phyloP scores from a whole-genome alignment of 768 basidiomycete genomes.

The Mycena latifolia region DNA sequence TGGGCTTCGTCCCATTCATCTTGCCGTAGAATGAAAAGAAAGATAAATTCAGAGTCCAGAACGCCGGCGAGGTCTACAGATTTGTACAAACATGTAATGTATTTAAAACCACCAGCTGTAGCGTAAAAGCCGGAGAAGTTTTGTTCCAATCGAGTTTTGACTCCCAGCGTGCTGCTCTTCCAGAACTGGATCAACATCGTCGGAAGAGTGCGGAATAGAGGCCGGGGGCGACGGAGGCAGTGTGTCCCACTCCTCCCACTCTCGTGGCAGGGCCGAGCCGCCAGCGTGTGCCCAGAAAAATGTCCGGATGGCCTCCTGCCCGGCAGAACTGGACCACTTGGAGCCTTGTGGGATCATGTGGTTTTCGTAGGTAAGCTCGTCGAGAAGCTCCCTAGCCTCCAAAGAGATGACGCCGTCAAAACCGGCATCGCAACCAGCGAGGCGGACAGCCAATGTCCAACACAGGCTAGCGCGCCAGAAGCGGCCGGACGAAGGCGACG shows the following conservation, averaged over 20 bases:
- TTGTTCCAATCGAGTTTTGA: neutral
- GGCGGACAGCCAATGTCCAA: slow-evolving; percentile 22
- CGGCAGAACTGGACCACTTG: slow-evolving; percentile 12
- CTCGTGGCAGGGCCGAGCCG: neutral
- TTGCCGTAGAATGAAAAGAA: too few species aligned
- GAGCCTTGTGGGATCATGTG: slow-evolving; percentile 12
- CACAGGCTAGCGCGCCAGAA: slow-evolving; percentile 25
- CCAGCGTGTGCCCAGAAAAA: slow-evolving; percentile 20
- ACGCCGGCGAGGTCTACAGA: slow-evolving; percentile 3
- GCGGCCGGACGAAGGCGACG: slow-evolving; percentile 19
- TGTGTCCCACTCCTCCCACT: slow-evolving; percentile 5
- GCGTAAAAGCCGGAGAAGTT: slow-evolving; percentile 7
- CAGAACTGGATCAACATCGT: slow-evolving; percentile 2
- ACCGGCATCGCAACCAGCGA: slow-evolving; percentile 17
- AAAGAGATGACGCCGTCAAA: neutral
- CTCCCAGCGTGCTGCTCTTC: slow-evolving; percentile 6
- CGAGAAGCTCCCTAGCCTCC: slow-evolving; percentile 1
- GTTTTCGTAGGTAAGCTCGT: slow-evolving; percentile 1
- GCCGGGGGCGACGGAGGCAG: neutral
- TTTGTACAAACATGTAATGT: slow-evolving; percentile 4
- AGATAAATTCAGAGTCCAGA: slow-evolving; percentile 9
- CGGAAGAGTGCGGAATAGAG: slow-evolving; percentile 7
- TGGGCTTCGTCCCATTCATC: too few species aligned
- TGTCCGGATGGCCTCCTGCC: slow-evolving; percentile 19
- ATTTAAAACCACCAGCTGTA: slow-evolving; percentile 6